Base-by-base conservation (phyloP, 768 basidiomycete species). In the Phanerodontia chrysosporium region DNA sequence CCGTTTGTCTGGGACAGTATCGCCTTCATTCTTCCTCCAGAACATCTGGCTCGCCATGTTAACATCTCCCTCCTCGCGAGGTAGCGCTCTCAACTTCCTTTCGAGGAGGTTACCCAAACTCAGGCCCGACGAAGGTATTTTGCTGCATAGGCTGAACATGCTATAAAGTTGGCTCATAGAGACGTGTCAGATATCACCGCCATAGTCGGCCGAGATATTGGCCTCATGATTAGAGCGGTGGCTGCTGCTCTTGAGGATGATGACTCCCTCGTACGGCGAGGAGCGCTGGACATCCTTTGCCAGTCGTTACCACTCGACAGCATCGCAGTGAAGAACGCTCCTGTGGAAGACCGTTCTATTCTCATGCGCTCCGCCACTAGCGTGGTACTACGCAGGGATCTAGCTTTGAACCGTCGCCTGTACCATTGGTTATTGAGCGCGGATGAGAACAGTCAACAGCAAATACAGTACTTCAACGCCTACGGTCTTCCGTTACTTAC, bases 41-140 rank as follows among this genome's bases (percentile, higher is more conserved):
- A 98, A 95, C 62, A 79, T 98, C 35, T 98, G 95, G 90, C 79
- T 98, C 30, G 83, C 91, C 49, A 90, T 98, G 83, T 78, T 98
- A 55, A 97, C 95, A 0, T 87, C 90, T 13, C 89, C 95, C 0
- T 80, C 87, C 24, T 87, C 90, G 18, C 86, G 97, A 44, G 89
- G 90, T 28, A 88, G 93, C 0, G 86, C 95, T 0, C 76, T 98
- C 28, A 95, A 91, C 70, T 94, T 93, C 70, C 83, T 99, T 18
- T 80, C 87, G 7, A 84, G 92, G 28, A 82, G 93, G 22, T 71
- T 98, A 62, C 92, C 94, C 5, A 82, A 77, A 32, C 69, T 90
- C 45, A 79, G 84, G 63, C 76, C 82, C 1, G 82, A 87, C 54
- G 89, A 92, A 78, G 89, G 91, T 90, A 63, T 63, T n/a, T n/a